Base-by-base conservation (phyloP, 1,284 basidiomycete genomes). In the Apiotrichum sp. region DNA sequence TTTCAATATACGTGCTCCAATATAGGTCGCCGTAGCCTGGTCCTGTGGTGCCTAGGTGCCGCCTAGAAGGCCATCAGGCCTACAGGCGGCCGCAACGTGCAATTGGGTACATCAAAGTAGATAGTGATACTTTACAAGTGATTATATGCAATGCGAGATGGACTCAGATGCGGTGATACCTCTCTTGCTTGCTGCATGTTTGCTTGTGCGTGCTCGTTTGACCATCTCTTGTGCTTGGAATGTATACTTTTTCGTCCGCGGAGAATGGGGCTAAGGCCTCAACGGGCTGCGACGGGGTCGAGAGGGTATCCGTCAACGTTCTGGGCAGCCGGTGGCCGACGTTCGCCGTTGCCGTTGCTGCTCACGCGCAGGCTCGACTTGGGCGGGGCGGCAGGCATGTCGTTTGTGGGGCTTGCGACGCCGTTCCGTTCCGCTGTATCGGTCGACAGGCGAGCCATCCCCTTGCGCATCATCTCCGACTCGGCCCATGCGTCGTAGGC, bases 401-500 rank as follows among this genome's bases (percentile, higher is more conserved):
- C 31, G 10, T 46, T 34, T 13, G 31, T 9, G 35, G 47, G 2
- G 6, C 3, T 33, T n/a, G 16, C n/a, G 34, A 31, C 4, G n/a
- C 9, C 35, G 8, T 31, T 3, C 2, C 9, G 2, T 3, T 32
- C 7, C 13, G n/a, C n/a, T 4, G 3, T 6, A 36, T 36, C 35
- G 11, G 35, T 6, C 35, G 43, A 31, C 9, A 33, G 22, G n/a
- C 40, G 40, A 5, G 10, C 43, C 31, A 32, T 45, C 31, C 41
- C 44, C 32, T 40, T 50, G 40, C 49, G 45, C 14, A 32, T 22
- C 3, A 38, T 31, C 31, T 50, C 48, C 10, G 48, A 50, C 59
- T 76, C 74, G 43, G 71, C 68, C 58, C 72, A 74, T 29, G 75
- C 75, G 56, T 77, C 75, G 59, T 77, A 77, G 31, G 72, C 73